A percentile compares a stretch with the other conserved stretches of the same genome.
These are phyloP conservation scores for Begonia masoniana DNA, from an alignment of 306 rosid genomes.

Conservation along the genomic window DNA sequence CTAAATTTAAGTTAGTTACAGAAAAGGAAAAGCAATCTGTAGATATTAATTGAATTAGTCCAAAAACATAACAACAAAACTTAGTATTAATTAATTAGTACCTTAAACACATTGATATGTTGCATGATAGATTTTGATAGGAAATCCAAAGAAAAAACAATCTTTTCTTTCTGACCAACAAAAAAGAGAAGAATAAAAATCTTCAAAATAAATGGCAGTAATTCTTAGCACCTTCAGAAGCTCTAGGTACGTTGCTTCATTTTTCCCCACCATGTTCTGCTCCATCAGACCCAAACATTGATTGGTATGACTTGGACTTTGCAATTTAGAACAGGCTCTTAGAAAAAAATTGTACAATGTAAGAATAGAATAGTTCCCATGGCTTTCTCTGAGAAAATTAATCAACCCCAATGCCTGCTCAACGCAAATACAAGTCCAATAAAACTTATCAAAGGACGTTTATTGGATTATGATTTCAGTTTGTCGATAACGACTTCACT, in stretches of 20 bases:
- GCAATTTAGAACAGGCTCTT: constrained; percentile 32
- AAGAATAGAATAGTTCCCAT: constrained; percentile 12
- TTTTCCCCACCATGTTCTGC: constrained; percentile 47
- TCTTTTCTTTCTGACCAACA: not conserved
- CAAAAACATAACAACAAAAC: not conserved
- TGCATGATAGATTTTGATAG: no score
- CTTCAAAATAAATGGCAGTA: not conserved
- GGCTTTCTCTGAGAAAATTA: constrained; percentile 43
- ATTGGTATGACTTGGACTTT: constrained; percentile 32
- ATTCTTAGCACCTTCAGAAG: constrained; percentile 56
- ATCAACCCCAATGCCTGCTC: constrained; percentile 59
- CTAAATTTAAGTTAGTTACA: no score
- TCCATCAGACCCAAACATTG: constrained; percentile 83
- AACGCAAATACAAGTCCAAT: constrained; percentile 4
- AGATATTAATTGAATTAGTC: not conserved
- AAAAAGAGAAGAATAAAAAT: not conserved
- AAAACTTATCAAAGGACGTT: not conserved
- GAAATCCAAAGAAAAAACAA: no score
- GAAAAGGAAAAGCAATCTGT: no score
- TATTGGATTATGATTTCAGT: not conserved
- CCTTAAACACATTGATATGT: not conserved
- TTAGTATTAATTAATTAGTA: not conserved
- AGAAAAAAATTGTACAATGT: constrained; percentile 45
- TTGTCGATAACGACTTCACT: not conserved
- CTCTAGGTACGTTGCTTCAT: constrained; percentile 54